Evolutionary conservation across 2,329 filamentous ascomycete species (phyloP).

Genomic region (Xylariaceae sp.): DNA sequence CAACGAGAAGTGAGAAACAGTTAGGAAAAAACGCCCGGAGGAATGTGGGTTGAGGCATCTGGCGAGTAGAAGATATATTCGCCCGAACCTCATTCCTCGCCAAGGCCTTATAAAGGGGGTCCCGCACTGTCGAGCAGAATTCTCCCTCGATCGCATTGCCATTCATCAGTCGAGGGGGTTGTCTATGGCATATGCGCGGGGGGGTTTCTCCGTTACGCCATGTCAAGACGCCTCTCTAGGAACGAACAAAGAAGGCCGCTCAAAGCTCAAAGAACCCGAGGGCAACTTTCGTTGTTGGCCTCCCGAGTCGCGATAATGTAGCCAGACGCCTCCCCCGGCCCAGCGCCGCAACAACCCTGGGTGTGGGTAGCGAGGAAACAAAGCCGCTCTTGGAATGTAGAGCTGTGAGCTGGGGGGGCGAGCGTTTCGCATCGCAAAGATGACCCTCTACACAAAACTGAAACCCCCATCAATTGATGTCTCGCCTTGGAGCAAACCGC

Average conservation of each 20-base stretch:
- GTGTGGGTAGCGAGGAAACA: slow-evolving; percentile 18
- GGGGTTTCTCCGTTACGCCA: slow-evolving; percentile 5
- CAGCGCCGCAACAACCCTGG: slow-evolving; percentile 9
- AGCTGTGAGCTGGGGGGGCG: slow-evolving; percentile 21
- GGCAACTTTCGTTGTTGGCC: slow-evolving; percentile 19
- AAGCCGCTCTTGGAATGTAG: slow-evolving; percentile 29
- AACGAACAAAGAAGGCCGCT: slow-evolving; percentile 23
- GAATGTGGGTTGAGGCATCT: slow-evolving; percentile 29
- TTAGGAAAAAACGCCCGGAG: slow-evolving; percentile 20
- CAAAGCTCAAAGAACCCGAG: slow-evolving; percentile 30
- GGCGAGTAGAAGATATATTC: slow-evolving; percentile 17
- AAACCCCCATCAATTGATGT: slow-evolving; percentile 13
- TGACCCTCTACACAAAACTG: slow-evolving; percentile 12
- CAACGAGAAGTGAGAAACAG: slow-evolving; percentile 22
- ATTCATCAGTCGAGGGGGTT: slow-evolving; percentile 15
- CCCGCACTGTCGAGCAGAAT: slow-evolving; percentile 11
- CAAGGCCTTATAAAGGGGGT: slow-evolving; percentile 26
- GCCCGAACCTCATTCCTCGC: slow-evolving; percentile 27
- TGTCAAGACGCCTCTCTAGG: slow-evolving; percentile 17
- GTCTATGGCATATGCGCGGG: background rate
- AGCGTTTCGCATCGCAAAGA: slow-evolving; percentile 9
- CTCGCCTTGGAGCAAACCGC: background rate
- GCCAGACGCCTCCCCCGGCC: slow-evolving; percentile 2
- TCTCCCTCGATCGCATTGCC: slow-evolving; percentile 13
- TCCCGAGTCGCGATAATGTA: slow-evolving; percentile 23